A percentile compares a stretch with the other conserved stretches of the same genome.
Evolutionary conservation across 257 asterid species (phyloP).

Genomic region (Solanum appendiculatum): DNA sequence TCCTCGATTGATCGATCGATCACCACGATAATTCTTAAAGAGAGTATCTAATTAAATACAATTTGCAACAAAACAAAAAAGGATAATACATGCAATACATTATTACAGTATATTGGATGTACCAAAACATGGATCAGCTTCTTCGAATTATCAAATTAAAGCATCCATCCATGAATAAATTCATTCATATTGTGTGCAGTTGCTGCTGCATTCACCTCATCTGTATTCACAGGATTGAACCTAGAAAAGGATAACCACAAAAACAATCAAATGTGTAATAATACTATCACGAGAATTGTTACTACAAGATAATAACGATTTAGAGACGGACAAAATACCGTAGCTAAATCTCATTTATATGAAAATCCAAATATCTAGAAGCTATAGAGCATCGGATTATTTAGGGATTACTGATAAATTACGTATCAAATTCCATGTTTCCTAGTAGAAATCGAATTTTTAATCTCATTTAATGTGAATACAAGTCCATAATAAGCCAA

Average conservation of each 20-base stretch:
- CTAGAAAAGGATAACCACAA: not conserved
- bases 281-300: not conserved
- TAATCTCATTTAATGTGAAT: not conserved
- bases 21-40: not conserved
- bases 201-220: constrained; percentile 3
- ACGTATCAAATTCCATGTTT: too few relatives aligned
- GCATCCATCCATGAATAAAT: constrained; percentile 19
- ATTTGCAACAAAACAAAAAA: not conserved
- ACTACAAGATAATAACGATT: not conserved
- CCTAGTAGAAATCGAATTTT: not conserved
- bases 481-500: not conserved
- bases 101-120: not conserved
- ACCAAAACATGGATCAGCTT: not conserved
- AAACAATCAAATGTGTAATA: not conserved
- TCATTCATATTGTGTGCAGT: constrained; percentile 10
- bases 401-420: not conserved
- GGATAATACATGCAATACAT: not conserved
- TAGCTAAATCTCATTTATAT: too few relatives aligned
- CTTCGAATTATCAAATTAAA: not conserved
- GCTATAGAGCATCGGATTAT: not conserved
- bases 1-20: not conserved
- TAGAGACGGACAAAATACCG: not conserved
- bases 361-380: too few relatives aligned
- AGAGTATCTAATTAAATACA: not conserved
- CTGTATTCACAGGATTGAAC: constrained; percentile 4